phyloP scores from a whole-genome alignment of 768 basidiomycete genomes.

The Rhizopogon vinicolor region DNA sequence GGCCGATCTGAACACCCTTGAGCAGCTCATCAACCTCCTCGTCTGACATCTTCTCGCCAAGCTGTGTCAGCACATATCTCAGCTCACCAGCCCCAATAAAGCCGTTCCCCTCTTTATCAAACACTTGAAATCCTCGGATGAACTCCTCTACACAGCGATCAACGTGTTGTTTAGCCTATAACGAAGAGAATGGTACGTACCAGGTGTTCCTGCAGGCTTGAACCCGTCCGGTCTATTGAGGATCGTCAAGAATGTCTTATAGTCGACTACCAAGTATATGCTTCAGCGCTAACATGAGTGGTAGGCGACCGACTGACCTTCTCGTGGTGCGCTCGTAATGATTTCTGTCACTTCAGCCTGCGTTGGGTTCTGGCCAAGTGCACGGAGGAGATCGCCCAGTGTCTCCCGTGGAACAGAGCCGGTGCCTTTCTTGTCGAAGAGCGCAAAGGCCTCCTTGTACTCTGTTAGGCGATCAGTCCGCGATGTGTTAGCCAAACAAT shows the following conservation, averaged over 20 bases:
- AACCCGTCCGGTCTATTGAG: constrained; percentile 95
- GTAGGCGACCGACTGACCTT: constrained; percentile 44
- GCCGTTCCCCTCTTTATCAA: constrained; percentile 80
- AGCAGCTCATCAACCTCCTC: constrained; percentile 97
- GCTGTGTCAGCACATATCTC: constrained; percentile 86
- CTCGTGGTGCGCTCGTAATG: constrained; percentile 63
- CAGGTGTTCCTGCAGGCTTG: constrained; percentile 94
- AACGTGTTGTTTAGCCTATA: neutral
- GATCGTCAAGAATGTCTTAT: constrained; percentile 86
- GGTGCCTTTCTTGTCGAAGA: constrained; percentile 96
- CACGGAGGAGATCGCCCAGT: constrained; percentile 88
- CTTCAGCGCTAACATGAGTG: neutral
- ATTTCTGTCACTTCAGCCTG: constrained; percentile 94
- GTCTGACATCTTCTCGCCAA: constrained; percentile 98
- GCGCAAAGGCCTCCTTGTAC: constrained; percentile 95
- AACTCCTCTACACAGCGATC: constrained; percentile 76
- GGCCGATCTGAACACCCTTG: constrained; percentile 90
- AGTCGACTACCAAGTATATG: constrained; percentile 60
- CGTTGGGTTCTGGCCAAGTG: constrained; percentile 98
- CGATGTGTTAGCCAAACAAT: neutral
- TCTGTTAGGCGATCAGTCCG: constrained; percentile 41
- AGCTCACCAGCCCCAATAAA: constrained; percentile 63
- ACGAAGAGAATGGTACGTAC: constrained; percentile 36
- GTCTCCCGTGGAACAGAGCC: constrained; percentile 85
- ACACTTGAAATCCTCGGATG: constrained; percentile 98